Evolutionary conservation across 2,329 filamentous ascomycete species (phyloP).

Genomic region (Diaporthe nobilis): DNA sequence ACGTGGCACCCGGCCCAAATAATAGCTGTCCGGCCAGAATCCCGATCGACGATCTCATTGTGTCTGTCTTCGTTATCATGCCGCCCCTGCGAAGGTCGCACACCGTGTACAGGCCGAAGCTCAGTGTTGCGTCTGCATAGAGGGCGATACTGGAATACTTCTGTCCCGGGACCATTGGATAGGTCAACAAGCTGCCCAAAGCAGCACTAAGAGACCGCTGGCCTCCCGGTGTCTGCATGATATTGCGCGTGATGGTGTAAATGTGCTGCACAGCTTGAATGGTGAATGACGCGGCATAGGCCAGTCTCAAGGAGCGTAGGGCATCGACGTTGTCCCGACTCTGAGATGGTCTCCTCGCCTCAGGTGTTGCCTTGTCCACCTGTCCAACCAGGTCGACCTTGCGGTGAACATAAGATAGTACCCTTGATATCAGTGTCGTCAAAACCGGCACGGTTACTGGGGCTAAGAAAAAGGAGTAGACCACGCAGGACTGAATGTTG

Average conservation of each 20-base stretch:
- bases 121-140: constrained; percentile 29
- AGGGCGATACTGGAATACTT: constrained; percentile 1
- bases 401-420: neutral
- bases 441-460: constrained; percentile 25
- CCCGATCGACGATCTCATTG: constrained; percentile 11
- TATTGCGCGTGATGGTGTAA: neutral
- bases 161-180: neutral
- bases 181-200: neutral
- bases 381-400: neutral
- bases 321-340: neutral
- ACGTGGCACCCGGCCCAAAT: constrained; percentile 33
- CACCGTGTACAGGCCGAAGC: constrained; percentile 36
- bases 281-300: constrained; percentile 24
- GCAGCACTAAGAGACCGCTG: neutral
- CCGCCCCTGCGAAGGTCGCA: constrained; percentile 35
- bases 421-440: constrained; percentile 13
- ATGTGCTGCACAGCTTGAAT: constrained; percentile 34
- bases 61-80: constrained; percentile 4
- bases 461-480: constrained; percentile 28
- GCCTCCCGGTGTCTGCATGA: neutral
- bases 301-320: neutral
- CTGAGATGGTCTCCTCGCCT: neutral
- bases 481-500: constrained; percentile 18
- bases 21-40: constrained; percentile 13
- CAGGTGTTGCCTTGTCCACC: neutral